Conservation (phyloP, 306 rosid genomes). For the Alnus rubra region DNA sequence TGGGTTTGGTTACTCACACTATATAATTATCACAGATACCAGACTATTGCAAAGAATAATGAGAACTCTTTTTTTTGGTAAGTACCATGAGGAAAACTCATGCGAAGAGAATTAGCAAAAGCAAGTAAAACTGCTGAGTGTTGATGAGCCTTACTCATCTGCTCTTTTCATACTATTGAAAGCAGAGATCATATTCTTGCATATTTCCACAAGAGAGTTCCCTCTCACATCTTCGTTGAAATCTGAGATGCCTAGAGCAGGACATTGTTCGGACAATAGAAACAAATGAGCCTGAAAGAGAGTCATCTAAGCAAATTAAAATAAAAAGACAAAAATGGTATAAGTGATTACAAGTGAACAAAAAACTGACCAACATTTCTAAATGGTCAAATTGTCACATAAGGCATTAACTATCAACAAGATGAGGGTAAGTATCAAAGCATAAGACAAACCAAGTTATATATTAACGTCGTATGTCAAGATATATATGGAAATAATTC, state of each 20-base stretch:
- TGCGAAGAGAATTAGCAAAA: constrained; percentile 1
- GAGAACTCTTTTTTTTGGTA: not conserved
- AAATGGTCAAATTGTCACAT: not conserved
- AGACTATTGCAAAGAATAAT: not conserved
- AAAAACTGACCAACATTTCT: not conserved
- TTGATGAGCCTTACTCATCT: constrained; percentile 54
- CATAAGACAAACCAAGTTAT: not conserved
- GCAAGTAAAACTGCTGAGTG: constrained; percentile 17
- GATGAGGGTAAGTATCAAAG: not conserved
- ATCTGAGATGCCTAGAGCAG: constrained; percentile 26
- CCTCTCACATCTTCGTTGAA: constrained; percentile 31
- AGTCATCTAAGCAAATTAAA: not conserved
- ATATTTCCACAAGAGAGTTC: constrained; percentile 48
- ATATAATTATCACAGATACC: not conserved
- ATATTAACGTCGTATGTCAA: not conserved
- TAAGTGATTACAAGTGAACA: not conserved
- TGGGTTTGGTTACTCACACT: not conserved
- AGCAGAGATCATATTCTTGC: constrained; percentile 56
- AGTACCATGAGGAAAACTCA: not conserved
- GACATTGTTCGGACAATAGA: constrained; percentile 34
- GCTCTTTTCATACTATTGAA: constrained; percentile 57
- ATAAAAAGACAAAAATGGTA: constrained; percentile 5
- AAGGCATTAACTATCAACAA: not conserved
- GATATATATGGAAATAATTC: not conserved
- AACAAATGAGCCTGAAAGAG: constrained; percentile 66